Conservation (phyloP, 2,329 filamentous ascomycete genomes). For the Aspergillus chevalieri region DNA sequence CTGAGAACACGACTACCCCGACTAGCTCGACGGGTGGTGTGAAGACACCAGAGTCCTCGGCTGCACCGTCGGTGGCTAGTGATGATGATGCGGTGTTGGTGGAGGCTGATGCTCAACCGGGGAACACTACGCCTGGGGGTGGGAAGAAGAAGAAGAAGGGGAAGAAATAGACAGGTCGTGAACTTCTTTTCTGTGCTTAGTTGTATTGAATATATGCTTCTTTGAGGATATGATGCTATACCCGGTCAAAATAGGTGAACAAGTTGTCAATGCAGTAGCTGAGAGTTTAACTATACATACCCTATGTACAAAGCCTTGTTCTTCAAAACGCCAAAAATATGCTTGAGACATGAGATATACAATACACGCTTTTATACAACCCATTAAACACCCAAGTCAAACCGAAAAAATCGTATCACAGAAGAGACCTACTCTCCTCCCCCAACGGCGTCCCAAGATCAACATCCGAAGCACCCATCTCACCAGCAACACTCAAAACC, state of each 20-base stretch:
- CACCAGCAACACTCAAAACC: slow-evolving; percentile 27
- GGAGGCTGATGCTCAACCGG: slow-evolving; percentile 51
- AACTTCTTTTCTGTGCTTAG: neutral
- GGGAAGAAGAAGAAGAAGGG: slow-evolving; percentile 43
- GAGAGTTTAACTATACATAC: neutral
- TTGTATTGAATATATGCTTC: no score
- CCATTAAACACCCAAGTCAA: neutral
- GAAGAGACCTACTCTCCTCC: slow-evolving; percentile 19
- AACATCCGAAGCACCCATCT: slow-evolving; percentile 32
- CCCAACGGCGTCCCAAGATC: slow-evolving; percentile 26
- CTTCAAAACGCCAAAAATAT: neutral
- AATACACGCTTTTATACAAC: neutral
- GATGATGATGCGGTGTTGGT: slow-evolving; percentile 75
- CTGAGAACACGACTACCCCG: slow-evolving; percentile 12
- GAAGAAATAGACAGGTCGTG: slow-evolving; percentile 33
- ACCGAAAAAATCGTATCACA: slow-evolving; percentile 7
- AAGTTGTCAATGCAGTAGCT: neutral
- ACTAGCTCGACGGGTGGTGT: neutral
- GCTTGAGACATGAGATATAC: neutral
- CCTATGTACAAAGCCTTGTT: neutral
- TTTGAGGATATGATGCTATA: no score
- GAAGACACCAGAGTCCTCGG: slow-evolving; percentile 15
- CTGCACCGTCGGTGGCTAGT: slow-evolving; percentile 41
- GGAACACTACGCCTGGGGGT: slow-evolving; percentile 21
- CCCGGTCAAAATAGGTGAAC: no score